Evolutionary conservation across 176 grass and related monocot species (phyloP).

Genomic region (Phoenix dactylifera): DNA sequence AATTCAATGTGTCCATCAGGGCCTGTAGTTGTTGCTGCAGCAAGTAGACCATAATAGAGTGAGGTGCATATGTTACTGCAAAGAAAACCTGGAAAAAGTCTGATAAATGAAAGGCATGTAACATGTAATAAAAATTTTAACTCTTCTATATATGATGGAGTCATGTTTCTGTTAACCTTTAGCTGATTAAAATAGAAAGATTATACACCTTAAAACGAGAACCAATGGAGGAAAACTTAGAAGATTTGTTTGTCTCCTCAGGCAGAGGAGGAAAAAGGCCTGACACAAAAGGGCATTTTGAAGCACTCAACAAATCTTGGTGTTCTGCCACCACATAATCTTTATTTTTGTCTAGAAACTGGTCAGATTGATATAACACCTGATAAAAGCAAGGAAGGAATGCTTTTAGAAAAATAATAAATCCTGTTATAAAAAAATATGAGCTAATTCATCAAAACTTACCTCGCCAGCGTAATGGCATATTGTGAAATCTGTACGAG

Average conservation of each 20-base stretch:
- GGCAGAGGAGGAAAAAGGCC: slow-evolving; percentile 75
- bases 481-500: slow-evolving; percentile 92
- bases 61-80: slow-evolving; percentile 3
- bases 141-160: too few species aligned
- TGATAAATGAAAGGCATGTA: too few species aligned
- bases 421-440: background rate
- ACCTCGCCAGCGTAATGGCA: slow-evolving; percentile 94
- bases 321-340: slow-evolving; percentile 98
- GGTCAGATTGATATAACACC: slow-evolving; percentile 88
- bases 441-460: slow-evolving; percentile 22
- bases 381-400: slow-evolving; percentile 22
- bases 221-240: slow-evolving; percentile 94
- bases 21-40: slow-evolving; percentile 90
- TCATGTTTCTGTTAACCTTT: too few species aligned
- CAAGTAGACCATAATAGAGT: slow-evolving; percentile 21
- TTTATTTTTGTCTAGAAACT: slow-evolving; percentile 98
- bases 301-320: slow-evolving; percentile 79
- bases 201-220: slow-evolving; percentile 80
- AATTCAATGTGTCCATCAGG: slow-evolving; percentile 96
- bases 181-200: background rate
- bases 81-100: background rate
- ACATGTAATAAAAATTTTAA: too few species aligned
- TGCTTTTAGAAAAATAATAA: slow-evolving; percentile 12
- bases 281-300: slow-evolving; percentile 85
- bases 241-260: slow-evolving; percentile 88